Evolutionary conservation across 2,329 filamentous ascomycete species (phyloP).

Genomic region (Colletotrichum euphorbiae): DNA sequence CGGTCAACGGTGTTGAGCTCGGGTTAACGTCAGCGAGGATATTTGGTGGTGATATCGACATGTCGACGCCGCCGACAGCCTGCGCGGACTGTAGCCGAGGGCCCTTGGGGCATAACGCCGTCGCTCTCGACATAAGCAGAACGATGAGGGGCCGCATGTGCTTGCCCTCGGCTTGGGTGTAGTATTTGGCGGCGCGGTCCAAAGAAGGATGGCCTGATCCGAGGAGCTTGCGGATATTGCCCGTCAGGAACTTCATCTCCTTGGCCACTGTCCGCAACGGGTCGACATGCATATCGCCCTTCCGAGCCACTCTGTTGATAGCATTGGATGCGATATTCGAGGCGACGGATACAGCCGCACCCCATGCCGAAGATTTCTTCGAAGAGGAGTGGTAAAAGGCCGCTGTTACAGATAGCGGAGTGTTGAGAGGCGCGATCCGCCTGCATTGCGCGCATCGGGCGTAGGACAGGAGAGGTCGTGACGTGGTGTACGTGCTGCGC

Average conservation of each 20-base stretch:
- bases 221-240: conserved; percentile 92
- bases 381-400: conserved; percentile 59
- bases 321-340: conserved; percentile 78
- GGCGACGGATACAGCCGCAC: conserved; percentile 77
- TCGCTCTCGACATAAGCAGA: conserved; percentile 95
- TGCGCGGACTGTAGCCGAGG: conserved; percentile 53
- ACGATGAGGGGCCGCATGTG: conserved; percentile 95
- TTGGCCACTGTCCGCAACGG: conserved; percentile 91
- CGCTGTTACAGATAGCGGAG: conserved; percentile 49
- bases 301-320: conserved; percentile 67
- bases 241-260: conserved; percentile 95
- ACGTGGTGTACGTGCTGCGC: conserved; percentile 49
- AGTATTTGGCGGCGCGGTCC: conserved; percentile 97
- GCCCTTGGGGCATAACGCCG: conserved; percentile 78
- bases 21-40: conserved; percentile 87
- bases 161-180: conserved; percentile 96
- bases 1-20: conserved; percentile 57
- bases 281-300: conserved; percentile 80
- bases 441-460: conserved; percentile 51
- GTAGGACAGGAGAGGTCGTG: conserved; percentile 40
- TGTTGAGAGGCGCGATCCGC: conserved; percentile 47
- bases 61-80: conserved; percentile 61
- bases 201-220: conserved; percentile 95
- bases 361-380: conserved; percentile 73
- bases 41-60: conserved; percentile 64